Conservation (phyloP, 2,329 filamentous ascomycete genomes). For the Cladosporium sp. region DNA sequence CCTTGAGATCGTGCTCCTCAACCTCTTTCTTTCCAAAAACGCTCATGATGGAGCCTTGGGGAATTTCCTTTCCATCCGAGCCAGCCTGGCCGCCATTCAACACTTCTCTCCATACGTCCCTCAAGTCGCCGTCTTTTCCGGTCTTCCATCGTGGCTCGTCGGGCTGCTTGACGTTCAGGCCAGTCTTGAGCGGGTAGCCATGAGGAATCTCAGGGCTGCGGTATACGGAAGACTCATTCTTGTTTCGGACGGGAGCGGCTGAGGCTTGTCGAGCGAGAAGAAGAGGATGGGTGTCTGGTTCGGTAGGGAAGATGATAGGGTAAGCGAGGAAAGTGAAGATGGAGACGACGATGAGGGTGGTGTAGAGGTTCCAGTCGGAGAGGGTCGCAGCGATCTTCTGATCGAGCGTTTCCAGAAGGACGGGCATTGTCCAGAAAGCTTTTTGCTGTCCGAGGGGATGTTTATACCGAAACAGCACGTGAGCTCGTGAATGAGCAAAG, state of each 20-base stretch:
- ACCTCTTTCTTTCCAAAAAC: conserved; percentile 73
- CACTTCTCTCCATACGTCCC: conserved; percentile 83
- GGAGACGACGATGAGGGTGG: conserved; percentile 64
- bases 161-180: conserved; percentile 76
- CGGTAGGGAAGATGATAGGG: conserved; percentile 64
- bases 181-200: conserved; percentile 72
- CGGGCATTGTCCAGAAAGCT: conserved; percentile 31
- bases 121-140: conserved; percentile 82
- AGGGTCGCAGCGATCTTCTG: conserved; percentile 64
- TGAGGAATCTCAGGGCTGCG: conserved; percentile 80
- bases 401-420: conserved; percentile 65
- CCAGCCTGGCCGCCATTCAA: conserved; percentile 46
- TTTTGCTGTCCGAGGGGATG: too few relatives aligned
- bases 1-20: conserved; percentile 64
- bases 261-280: conserved; percentile 81
- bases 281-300: conserved; percentile 89
- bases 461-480: too few relatives aligned
- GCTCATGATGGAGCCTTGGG: conserved; percentile 69
- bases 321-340: conserved; percentile 67
- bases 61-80: conserved; percentile 57
- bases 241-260: conserved; percentile 72
- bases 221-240: conserved; percentile 81
- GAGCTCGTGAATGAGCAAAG: not conserved
- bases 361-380: conserved; percentile 77
- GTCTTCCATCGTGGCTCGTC: conserved; percentile 76